Evolutionary conservation across 306 rosid genomes (phyloP), one percentile per base, ranked within the genome.

Genomic region (Fragaria ananassa): DNA sequence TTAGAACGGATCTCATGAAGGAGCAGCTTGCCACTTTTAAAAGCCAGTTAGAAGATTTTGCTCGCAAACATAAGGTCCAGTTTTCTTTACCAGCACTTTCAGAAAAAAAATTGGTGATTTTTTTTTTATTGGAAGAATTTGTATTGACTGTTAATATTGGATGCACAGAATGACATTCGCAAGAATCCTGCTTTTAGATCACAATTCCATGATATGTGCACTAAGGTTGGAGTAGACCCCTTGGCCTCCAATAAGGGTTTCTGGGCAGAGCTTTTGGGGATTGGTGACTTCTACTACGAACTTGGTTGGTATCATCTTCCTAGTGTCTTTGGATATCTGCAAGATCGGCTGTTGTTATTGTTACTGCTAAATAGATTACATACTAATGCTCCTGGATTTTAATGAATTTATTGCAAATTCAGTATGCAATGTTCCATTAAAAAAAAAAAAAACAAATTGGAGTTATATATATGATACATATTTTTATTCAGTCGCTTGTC

Each of bases 101-200:
- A 57, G 15, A 57, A 25, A 10, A 10, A 29, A 72, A 72, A 21
- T 41, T 37, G 3, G 53, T 72, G 11, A 8, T 12, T 31, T 15
- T 29, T 6, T 34, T 63, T 13, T 12, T n/a, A 1, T 54, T 29
- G 51, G 45, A 39, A 65, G 11, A 21, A 9, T 21, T 37, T 75
- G 13, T 7, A 14, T 15, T 49, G 72, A 53, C 31, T 15, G 65
- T 35, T 25, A 25, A 42, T 67, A 1, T 56, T 56, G 71, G 18
- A 34, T 61, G n/a, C 79, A 78, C 91, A 95, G 97, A 92, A 89
- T 87, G 98, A 95, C 67, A 95, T 95, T 60, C 89, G 97, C 68
- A 92, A 92, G 97, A 95, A 95, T 76, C 98, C 97, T 37, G 97
- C 97, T 7, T 95, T 95, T 83, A 86, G 98, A 83, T 92, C 98